Evolutionary conservation across 345 rosid species (phyloP).

Genomic region (Populus ilicifolia): DNA sequence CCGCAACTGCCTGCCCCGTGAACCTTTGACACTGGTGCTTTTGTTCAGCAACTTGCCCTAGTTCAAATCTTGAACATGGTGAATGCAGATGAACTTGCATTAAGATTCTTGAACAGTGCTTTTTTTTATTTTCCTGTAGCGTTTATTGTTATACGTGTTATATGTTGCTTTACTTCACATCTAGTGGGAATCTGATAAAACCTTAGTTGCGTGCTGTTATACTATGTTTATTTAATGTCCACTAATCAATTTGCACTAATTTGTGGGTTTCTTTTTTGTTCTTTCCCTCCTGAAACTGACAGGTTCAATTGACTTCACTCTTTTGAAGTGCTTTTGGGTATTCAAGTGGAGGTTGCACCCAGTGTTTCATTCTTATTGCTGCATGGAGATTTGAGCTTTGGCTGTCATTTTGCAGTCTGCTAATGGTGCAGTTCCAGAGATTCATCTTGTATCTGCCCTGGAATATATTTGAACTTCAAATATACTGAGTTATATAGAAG

Average conservation of each 20-base stretch:
- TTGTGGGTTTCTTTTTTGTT: neutral
- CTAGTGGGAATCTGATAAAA: too few species aligned
- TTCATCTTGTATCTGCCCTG: neutral
- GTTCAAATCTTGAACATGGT: neutral
- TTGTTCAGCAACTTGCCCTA: neutral
- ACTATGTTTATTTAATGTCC: neutral
- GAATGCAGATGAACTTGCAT: neutral
- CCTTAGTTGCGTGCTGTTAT: too few species aligned
- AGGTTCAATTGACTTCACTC: conserved; percentile 5
- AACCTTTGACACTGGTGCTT: neutral
- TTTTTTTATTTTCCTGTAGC: neutral
- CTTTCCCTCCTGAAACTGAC: neutral
- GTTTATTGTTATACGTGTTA: neutral
- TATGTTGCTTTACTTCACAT: too few species aligned
- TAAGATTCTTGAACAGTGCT: neutral
- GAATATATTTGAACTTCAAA: conserved; percentile 5
- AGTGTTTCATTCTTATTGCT: neutral
- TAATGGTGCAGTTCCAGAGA: neutral
- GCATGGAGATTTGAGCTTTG: neutral
- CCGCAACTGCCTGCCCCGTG: neutral
- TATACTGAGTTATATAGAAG: neutral
- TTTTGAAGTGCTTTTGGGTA: neutral
- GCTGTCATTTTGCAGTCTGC: neutral
- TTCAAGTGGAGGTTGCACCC: conserved; percentile 2
- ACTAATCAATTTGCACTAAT: neutral